Base-by-base conservation (phyloP, 306 rosid species). In the Cucurbita pepo region DNA sequence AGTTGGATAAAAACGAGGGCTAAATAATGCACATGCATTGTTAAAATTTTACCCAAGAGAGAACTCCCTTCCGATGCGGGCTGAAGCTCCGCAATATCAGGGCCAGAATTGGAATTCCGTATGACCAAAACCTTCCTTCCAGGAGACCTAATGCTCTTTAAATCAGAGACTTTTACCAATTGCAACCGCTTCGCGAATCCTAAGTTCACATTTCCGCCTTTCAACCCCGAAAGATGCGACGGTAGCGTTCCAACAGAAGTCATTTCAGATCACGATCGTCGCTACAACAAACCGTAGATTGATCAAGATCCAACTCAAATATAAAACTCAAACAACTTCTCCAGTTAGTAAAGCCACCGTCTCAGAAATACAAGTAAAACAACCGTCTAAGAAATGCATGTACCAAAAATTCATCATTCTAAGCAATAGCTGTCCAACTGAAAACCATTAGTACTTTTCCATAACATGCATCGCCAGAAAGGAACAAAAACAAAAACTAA, bases 51-150 rank as follows among this genome's bases (percentile, higher is more conserved):
- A 95, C 99, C 97, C 76, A 91, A 67, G 76, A 95, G 87, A 65
- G 94, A 89, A 77, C 96, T 95, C 75, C 97, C 91, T 64, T 87
- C 88, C 37, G 95, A 88, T 22, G 99, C 95, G 1, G 89, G 87
- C 85, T 89, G 88, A 72, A 95, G 91, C 79, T 95, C 89, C 21
- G 85, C 96, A 69, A 83, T 83, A 77, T 95, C 99, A 5, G 89
- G 81, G 36, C 91, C 85, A 6, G 86, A 84, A 83, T 83, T 88
- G 8, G 96, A 89, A 79, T 84, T 89, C 75, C 90, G 82, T 61
- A 95, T 78, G 34, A 91, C 75, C 21, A 84, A 86, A 62, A 91
- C 81, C 85, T 78, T 95, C 25, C 81, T 82, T 84, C 88, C 82
- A 4, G 70, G 78, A 54, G 83, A 82, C 67, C 84, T 80, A 8